A percentile compares a stretch with the other conserved stretches of the same genome.
Conservation (phyloP, 805 yeast genomes). For the Barnettozyma vustinii region DNA sequence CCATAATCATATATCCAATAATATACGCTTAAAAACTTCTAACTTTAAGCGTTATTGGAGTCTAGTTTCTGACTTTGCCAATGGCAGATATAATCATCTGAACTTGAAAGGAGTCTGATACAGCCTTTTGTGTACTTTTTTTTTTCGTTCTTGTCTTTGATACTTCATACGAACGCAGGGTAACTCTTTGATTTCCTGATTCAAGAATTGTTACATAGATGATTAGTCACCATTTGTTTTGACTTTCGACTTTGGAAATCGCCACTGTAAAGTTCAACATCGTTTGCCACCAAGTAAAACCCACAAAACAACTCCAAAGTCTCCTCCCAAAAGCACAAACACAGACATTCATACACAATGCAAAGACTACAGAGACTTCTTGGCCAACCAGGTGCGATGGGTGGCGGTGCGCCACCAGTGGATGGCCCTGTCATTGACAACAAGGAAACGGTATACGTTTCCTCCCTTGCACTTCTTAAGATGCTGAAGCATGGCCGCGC, state of each 20-base stretch:
- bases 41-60: too few species aligned
- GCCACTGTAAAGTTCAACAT: background rate
- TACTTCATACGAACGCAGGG: too few species aligned
- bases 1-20: too few species aligned
- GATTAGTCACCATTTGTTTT: background rate
- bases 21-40: too few species aligned
- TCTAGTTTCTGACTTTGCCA: too few species aligned
- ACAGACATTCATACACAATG: constrained; percentile 21
- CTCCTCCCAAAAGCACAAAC: background rate
- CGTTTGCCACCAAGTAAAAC: background rate
- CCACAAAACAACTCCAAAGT: background rate
- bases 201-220: too few species aligned
- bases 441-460: constrained; percentile 93
- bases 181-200: too few species aligned
- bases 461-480: constrained; percentile 89
- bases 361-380: constrained; percentile 38
- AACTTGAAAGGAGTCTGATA: too few species aligned
- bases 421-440: constrained; percentile 89
- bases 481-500: constrained; percentile 98
- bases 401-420: constrained; percentile 43
- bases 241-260: background rate
- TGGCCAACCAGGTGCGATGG: constrained; percentile 36
- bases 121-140: too few species aligned
- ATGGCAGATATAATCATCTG: too few species aligned
- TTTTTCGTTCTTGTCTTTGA: too few species aligned